These are phyloP conservation scores for Typha latifolia DNA, from an alignment of 176 grass and related monocot species.

Conservation along the genomic window DNA sequence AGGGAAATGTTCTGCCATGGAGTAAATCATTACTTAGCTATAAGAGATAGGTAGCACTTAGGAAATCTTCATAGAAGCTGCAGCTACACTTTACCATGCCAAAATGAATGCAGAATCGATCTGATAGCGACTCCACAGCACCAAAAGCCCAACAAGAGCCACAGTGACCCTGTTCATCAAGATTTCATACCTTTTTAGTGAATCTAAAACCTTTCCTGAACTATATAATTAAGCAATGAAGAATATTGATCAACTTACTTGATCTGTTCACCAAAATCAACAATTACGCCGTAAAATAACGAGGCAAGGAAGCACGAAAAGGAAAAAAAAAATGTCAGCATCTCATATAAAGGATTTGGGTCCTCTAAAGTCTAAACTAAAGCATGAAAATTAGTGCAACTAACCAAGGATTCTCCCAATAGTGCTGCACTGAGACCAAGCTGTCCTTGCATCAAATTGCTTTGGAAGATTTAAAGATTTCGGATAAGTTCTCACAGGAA, in stretches of 20 bases:
- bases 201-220: neutral
- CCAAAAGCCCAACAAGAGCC: constrained; percentile 94
- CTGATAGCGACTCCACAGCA: constrained; percentile 78
- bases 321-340: constrained; percentile 5
- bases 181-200: constrained; percentile 5
- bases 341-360: constrained; percentile 1
- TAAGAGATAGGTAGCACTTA: neutral
- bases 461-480: constrained; percentile 46
- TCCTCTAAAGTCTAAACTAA: neutral
- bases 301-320: neutral
- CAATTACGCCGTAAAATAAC: constrained; percentile 2
- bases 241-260: constrained; percentile 42
- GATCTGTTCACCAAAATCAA: constrained; percentile 43
- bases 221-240: neutral
- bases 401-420: constrained; percentile 83
- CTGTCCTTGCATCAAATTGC: constrained; percentile 64
- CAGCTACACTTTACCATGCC: constrained; percentile 30
- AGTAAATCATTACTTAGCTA: constrained; percentile 9
- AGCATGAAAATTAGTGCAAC: neutral
- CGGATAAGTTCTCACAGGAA: constrained; percentile 38
- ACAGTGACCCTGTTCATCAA: constrained; percentile 70
- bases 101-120: constrained; percentile 91
- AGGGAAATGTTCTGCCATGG: constrained; percentile 61
- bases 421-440: constrained; percentile 71
- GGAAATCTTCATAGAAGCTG: neutral